These are phyloP conservation scores for Sporothrix inflata DNA, from an alignment of 2,329 filamentous ascomycete genomes.

Conservation along the genomic window DNA sequence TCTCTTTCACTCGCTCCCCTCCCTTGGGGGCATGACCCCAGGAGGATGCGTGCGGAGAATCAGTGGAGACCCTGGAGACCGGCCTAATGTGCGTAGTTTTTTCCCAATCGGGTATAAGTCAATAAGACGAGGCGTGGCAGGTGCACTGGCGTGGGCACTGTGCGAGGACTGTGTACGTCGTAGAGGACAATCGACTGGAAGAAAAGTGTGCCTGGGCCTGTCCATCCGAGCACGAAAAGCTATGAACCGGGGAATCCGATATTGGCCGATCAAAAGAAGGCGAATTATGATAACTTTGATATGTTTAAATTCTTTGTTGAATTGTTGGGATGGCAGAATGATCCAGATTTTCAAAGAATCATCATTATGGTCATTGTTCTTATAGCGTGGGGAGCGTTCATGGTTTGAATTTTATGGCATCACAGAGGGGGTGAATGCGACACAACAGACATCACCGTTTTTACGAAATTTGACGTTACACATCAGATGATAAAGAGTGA, in stretches of 20 bases:
- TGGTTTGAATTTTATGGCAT: no score
- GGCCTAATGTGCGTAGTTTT: not conserved
- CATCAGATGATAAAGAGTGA: not conserved
- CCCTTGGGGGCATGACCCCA: slow-evolving; percentile 2
- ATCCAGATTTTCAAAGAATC: not conserved
- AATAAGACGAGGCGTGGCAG: not conserved
- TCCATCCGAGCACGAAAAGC: not conserved
- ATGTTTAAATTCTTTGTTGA: not conserved
- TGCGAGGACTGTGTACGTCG: not conserved
- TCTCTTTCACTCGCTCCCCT: not conserved
- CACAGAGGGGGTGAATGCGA: not conserved
- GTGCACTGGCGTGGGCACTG: not conserved
- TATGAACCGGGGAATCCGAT: not conserved
- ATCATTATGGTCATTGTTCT: no score
- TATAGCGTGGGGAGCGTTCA: no score
- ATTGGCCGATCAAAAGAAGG: not conserved
- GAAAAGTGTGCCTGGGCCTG: not conserved
- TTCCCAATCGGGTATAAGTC: slow-evolving; percentile 20
- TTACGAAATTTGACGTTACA: not conserved
- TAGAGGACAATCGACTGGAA: not conserved
- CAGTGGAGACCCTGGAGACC: slow-evolving; percentile 11
- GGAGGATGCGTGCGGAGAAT: not conserved
- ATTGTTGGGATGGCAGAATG: not conserved
- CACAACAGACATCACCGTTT: not conserved
- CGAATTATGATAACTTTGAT: not conserved